Conservation (phyloP, 148 eudicot species). For the Bassia scoparia region DNA sequence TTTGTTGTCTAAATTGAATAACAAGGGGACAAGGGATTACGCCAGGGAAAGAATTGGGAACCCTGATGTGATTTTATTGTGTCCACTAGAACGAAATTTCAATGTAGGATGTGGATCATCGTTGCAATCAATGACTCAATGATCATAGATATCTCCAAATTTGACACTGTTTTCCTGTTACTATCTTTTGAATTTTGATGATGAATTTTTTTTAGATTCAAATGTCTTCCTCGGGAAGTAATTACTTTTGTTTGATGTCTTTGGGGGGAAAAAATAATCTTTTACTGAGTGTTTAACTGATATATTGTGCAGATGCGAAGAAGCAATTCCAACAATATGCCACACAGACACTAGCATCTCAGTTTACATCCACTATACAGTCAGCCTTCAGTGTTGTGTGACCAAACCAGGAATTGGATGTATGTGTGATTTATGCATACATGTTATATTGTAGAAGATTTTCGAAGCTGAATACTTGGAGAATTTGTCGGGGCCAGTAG, state of each 20-base stretch:
- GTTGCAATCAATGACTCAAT: background rate
- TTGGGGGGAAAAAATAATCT: no score
- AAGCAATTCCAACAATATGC: constrained; percentile 96
- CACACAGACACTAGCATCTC: constrained; percentile 83
- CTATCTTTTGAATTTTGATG: background rate
- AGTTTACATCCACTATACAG: constrained; percentile 67
- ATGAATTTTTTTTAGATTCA: background rate
- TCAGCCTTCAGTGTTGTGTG: constrained; percentile 85
- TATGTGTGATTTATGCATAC: constrained; percentile 17
- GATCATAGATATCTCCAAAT: no score
- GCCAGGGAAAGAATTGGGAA: background rate
- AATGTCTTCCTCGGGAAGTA: background rate
- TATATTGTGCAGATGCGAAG: constrained; percentile 76
- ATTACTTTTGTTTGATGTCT: background rate
- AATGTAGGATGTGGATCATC: background rate
- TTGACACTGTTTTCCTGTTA: no score
- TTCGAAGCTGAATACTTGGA: constrained; percentile 16
- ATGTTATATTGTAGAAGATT: constrained; percentile 12
- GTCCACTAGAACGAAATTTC: background rate
- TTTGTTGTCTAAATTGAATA: background rate
- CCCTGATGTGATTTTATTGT: background rate
- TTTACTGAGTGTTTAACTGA: background rate
- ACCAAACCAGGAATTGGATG: constrained; percentile 19
- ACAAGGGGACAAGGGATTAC: background rate
- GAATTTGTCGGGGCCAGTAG: constrained; percentile 19